Base-by-base conservation (phyloP, 2,329 filamentous ascomycete genomes). In the Fusarium zealandicum region DNA sequence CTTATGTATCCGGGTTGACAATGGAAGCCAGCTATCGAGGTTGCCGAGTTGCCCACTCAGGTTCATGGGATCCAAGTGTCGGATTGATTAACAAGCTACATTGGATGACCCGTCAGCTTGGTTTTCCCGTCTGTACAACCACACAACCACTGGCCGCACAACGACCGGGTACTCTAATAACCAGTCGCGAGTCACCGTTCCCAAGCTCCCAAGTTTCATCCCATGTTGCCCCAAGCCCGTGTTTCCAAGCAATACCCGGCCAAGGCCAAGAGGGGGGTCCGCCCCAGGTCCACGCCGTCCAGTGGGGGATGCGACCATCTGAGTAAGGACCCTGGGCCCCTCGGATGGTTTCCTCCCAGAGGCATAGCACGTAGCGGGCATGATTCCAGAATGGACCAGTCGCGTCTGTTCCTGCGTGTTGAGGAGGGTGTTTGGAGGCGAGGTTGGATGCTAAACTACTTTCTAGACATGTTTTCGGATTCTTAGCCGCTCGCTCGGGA, bases 151-250 rank as follows among this genome's bases (percentile, higher is more conserved):
- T 38, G 32, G 33, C 45, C 27, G 37, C 51, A 44, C 30, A 33
- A 20, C 31, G 42, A 20, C 28, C 42, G 42, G 32, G 16, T 36
- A 28, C 32, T 45, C 20, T 35, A 35, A 14, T 35, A 35, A 14
- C 41, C 41, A 44, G 13, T 44, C 30, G 17, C 30, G 25, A 33
- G 20, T 28, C 42, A 16, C n/a, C n/a, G n/a, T n/a, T n/a, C n/a
- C n/a, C n/a, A n/a, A n/a, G 13, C 14, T 44, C 41, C 35, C 46
- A 39, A 20, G 57, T 61, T 61, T 61, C 57, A 61, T 61, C 57
- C 57, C 57, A 60, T 57, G 57, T 58, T 53, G 18, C 41, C 28
- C 20, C 35, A 44, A 35, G 33, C 25, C 41, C 38, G 54, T 45
- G 47, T 58, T 57, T 58, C 47, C 36, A 51, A 25, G 54, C 37